Evolutionary conservation across 148 eudicot species (phyloP).

Genomic region (Camellia sinensis): DNA sequence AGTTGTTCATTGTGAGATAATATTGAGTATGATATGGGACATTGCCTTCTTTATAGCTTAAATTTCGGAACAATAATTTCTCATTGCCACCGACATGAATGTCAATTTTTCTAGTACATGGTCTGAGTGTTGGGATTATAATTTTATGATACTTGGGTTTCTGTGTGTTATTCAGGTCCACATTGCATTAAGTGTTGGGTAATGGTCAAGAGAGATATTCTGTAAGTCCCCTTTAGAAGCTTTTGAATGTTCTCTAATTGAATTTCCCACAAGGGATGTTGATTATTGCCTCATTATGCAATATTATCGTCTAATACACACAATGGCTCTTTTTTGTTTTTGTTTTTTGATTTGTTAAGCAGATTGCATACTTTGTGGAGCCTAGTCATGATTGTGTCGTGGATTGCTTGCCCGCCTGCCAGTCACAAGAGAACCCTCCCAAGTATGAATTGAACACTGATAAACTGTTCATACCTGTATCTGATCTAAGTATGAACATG

Average conservation of each 20-base stretch:
- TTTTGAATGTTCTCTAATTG: slow-evolving; percentile 14
- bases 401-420: slow-evolving; percentile 87
- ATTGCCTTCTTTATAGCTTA: background rate
- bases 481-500: background rate
- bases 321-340: background rate
- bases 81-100: background rate
- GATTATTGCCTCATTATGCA: background rate
- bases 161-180: slow-evolving; percentile 58
- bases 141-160: background rate
- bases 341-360: slow-evolving; percentile 10
- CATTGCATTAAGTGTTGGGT: slow-evolving; percentile 80
- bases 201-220: slow-evolving; percentile 91
- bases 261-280: background rate
- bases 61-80: background rate
- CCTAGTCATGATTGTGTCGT: slow-evolving; percentile 81
- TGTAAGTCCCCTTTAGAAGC: slow-evolving; percentile 43
- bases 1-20: background rate
- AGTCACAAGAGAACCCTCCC: slow-evolving; percentile 75
- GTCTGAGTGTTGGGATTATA: background rate
- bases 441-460: slow-evolving; percentile 40
- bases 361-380: slow-evolving; percentile 85
- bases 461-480: background rate
- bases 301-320: background rate
- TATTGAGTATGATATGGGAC: background rate
- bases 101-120: background rate